These are phyloP conservation scores for Penicillium desertorum DNA, from an alignment of 495 filamentous ascomycete species.

Conservation along the genomic window DNA sequence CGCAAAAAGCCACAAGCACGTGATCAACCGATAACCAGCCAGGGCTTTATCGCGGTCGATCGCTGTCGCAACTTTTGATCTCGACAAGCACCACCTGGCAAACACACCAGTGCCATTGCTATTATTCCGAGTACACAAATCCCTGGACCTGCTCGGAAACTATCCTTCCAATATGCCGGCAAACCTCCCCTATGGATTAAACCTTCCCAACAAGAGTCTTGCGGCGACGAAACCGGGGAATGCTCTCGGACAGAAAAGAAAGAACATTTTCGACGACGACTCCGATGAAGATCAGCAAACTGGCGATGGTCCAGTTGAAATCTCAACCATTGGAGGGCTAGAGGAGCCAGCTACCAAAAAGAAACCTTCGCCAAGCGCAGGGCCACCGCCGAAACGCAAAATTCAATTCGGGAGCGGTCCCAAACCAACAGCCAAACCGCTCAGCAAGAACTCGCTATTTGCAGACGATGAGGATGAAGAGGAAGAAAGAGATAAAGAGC, in stretches of 20 bases:
- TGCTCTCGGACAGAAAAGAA: constrained; percentile 44
- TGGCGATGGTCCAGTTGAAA: constrained; percentile 29
- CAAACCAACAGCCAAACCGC: constrained; percentile 36
- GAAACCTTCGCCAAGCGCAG: constrained; percentile 16
- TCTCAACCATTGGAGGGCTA: constrained; percentile 47
- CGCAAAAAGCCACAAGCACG: constrained; percentile 20
- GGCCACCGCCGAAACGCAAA: constrained; percentile 40
- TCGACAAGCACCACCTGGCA: constrained; percentile 11
- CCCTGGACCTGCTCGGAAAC: background rate
- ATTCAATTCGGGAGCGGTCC: constrained; percentile 24
- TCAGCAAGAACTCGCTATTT: constrained; percentile 45
- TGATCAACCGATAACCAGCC: constrained; percentile 22
- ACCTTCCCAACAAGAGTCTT: constrained; percentile 50
- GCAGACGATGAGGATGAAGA: constrained; percentile 43
- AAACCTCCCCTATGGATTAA: constrained; percentile 58
- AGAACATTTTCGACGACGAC: constrained; percentile 49
- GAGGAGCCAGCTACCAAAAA: constrained; percentile 23
- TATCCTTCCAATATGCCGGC: constrained; percentile 31
- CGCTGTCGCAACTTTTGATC: constrained; percentile 22
- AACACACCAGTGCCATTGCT: background rate
- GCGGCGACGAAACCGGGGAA: constrained; percentile 24
- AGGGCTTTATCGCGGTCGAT: constrained; percentile 22
- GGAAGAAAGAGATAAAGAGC: constrained; percentile 22
- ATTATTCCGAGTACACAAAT: background rate
- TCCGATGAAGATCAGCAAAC: constrained; percentile 43